phyloP scores from a whole-genome alignment of 805 yeast genomes.

The Kazachstania bromeliacearum region DNA sequence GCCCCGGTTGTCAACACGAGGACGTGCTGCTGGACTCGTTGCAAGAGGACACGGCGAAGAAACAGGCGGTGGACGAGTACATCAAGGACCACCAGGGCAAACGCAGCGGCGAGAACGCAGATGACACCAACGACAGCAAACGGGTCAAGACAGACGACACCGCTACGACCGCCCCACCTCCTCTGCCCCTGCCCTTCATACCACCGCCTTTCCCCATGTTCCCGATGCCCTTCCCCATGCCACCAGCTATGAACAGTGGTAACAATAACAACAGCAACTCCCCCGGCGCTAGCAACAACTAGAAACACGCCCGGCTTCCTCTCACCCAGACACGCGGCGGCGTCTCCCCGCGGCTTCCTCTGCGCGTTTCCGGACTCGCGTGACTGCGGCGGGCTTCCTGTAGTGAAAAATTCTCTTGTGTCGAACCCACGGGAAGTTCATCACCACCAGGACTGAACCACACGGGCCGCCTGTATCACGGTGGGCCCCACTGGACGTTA shows the following conservation, averaged over 20 bases:
- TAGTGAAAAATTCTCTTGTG: background rate
- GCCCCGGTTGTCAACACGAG: conserved; percentile 74
- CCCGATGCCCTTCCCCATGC: conserved; percentile 19
- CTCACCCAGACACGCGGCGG: background rate
- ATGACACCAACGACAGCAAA: background rate
- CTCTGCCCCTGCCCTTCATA: conserved; percentile 27
- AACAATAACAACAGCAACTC: background rate
- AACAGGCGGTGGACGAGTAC: conserved; percentile 44
- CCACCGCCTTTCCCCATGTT: conserved; percentile 32
- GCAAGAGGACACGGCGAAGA: conserved; percentile 50
- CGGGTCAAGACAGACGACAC: conserved; percentile 1
- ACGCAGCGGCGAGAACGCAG: background rate
- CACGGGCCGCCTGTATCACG: background rate
- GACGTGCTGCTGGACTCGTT: conserved; percentile 73
- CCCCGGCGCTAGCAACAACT: background rate
- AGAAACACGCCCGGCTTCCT: background rate
- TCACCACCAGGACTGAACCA: background rate
- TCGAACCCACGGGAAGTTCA: background rate
- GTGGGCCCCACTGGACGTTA: no score
- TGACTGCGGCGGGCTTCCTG: no score
- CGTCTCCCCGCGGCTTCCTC: background rate
- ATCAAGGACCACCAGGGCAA: conserved; percentile 18
- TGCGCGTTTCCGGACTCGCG: background rate
- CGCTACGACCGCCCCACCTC: conserved; percentile 9
- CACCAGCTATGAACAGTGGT: background rate